Evolutionary conservation across 768 basidiomycete genomes (phyloP), one percentile per base, ranked within the genome.

Genomic region (Mrakia gelida): DNA sequence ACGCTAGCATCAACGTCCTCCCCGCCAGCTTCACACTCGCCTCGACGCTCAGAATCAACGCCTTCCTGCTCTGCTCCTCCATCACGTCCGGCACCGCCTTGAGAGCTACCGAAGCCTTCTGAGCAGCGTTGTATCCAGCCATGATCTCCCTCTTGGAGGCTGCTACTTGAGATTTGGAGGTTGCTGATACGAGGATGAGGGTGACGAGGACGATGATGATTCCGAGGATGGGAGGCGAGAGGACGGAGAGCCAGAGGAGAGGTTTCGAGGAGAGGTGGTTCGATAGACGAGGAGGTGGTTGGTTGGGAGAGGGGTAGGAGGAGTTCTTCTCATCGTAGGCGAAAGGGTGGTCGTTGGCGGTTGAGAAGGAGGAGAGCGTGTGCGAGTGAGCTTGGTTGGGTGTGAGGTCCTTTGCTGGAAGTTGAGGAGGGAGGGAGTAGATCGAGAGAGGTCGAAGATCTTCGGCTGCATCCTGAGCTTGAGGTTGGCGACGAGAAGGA

Each of bases 41-140:
- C 81, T 95, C 94, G 76, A 93, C 90, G 1, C 92, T 89, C 79
- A 91, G 89, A 5, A 90, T 87, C 78, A 93, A 90, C 82, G 92
- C 92, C 77, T 89, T 86, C 81, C 95, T 96, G 49, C 92, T 91
- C 21, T 92, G 92, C 38, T 90, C 85, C 2, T 94, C 94, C 87
- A 98, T 87, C 82, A 90, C 92, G n/a, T 93, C 87, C 6, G 95
- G 94, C 87, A 97, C 88, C 81, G 92, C 93, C 23, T 92, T 91
- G 21, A 94, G 88, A 10, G 90, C 87, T 30, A 91, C 91, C 30
- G 93, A 92, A 16, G 94, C 93, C 67, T 87, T 86, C 82, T 96
- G 91, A 18, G 95, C 92, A 1, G 95, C 94, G 79, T 87, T 87
- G 85, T 95, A 98, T 81, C 92, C 92, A 0, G 93, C 85, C 26